Percentiles rank a stretch among this genome's conserved stretches.
phyloP scores from a whole-genome alignment of 2,329 filamentous ascomycete species.

The Aspergillus japonicus region DNA sequence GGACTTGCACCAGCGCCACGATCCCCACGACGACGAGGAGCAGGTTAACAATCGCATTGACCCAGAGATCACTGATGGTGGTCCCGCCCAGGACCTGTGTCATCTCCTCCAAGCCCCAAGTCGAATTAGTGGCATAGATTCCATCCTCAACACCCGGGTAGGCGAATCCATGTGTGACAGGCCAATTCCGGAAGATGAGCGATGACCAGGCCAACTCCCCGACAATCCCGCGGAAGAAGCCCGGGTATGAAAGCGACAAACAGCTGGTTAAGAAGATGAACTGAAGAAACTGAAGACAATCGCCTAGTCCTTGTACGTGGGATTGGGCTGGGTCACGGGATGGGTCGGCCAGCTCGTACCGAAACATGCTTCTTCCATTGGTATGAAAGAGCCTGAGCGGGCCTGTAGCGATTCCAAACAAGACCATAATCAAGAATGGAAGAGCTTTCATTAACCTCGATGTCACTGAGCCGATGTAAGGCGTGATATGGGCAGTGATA shows the following conservation, averaged over 20 bases:
- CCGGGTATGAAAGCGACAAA: constrained; percentile 14
- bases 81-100: constrained; percentile 15
- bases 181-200: constrained; percentile 14
- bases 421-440: constrained; percentile 10
- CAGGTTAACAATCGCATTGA: constrained; percentile 15
- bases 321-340: constrained; percentile 7
- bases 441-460: background rate
- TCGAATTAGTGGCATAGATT: constrained; percentile 12
- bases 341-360: constrained; percentile 10
- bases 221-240: constrained; percentile 12
- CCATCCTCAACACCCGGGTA: constrained; percentile 16
- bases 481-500: constrained; percentile 11
- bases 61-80: constrained; percentile 12
- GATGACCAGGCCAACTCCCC: constrained; percentile 19
- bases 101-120: constrained; percentile 17
- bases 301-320: constrained; percentile 5
- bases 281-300: constrained; percentile 15
- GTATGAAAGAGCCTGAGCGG: background rate
- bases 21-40: constrained; percentile 5
- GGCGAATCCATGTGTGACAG: constrained; percentile 13
- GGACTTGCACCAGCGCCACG: background rate
- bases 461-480: constrained; percentile 9
- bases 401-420: constrained; percentile 5
- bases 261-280: constrained; percentile 16
- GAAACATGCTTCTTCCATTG: constrained; percentile 9